phyloP scores from a whole-genome alignment of 2,329 filamentous ascomycete genomes.

The Taxawa tesnikishii region DNA sequence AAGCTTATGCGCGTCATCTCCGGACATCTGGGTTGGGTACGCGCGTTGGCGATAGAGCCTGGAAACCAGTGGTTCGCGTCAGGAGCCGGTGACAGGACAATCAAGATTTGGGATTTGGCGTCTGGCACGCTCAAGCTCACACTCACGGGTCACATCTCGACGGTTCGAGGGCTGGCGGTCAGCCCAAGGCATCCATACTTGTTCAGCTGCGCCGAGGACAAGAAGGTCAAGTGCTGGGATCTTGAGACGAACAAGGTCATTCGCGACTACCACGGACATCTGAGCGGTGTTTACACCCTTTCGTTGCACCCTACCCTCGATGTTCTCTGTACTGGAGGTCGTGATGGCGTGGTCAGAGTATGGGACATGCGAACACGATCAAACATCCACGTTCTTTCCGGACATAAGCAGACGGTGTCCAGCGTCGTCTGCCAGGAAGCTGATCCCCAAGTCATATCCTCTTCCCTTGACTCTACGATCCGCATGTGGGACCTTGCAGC shows the following conservation, averaged over 20 bases:
- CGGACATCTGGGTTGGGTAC: slow-evolving; percentile 91
- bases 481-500: slow-evolving; percentile 92
- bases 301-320: slow-evolving; percentile 90
- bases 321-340: slow-evolving; percentile 84
- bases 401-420: slow-evolving; percentile 82
- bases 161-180: slow-evolving; percentile 81
- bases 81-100: slow-evolving; percentile 87
- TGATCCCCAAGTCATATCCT: slow-evolving; percentile 88
- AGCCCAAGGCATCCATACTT: slow-evolving; percentile 91
- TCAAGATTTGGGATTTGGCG: slow-evolving; percentile 97
- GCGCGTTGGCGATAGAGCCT: slow-evolving; percentile 79
- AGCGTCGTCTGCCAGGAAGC: slow-evolving; percentile 89
- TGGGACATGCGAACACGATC: slow-evolving; percentile 98
- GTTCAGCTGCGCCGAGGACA: slow-evolving; percentile 96
- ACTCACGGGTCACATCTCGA: slow-evolving; percentile 87
- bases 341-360: slow-evolving; percentile 86
- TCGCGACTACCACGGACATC: slow-evolving; percentile 89
- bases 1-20: slow-evolving; percentile 97
- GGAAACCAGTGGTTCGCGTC: slow-evolving; percentile 97
- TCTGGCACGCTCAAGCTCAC: slow-evolving; percentile 75
- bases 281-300: slow-evolving; percentile 90
- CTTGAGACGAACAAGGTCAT: slow-evolving; percentile 99
- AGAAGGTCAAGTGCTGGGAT: slow-evolving; percentile 99
- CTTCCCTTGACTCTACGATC: slow-evolving; percentile 85
- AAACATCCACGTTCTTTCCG: slow-evolving; percentile 86